Percentiles rank a stretch among this genome's conserved stretches.
phyloP scores from a whole-genome alignment of 306 rosid genomes.

The Malus sylvestris region DNA sequence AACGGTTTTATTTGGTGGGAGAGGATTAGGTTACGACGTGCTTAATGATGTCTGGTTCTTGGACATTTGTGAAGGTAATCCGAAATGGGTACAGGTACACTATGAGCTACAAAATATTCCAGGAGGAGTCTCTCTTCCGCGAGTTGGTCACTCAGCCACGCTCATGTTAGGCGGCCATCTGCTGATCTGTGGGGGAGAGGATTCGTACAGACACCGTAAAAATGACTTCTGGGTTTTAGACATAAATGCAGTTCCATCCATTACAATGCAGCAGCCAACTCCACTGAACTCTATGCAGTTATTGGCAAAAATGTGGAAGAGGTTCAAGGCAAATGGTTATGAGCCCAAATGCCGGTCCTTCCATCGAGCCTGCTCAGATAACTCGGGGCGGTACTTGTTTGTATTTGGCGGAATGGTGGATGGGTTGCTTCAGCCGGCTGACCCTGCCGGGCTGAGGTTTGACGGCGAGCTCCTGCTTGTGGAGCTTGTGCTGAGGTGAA shows the following conservation, averaged over 20 bases:
- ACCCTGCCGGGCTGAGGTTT: constrained; percentile 52
- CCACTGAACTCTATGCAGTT: constrained; percentile 28
- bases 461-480: constrained; percentile 72
- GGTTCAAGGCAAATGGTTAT: constrained; percentile 43
- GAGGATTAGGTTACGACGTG: constrained; percentile 75
- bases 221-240: constrained; percentile 83
- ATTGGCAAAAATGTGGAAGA: constrained; percentile 59
- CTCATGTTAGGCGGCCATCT: constrained; percentile 70
- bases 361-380: constrained; percentile 77
- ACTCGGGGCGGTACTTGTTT: constrained; percentile 50
- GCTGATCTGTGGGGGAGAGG: constrained; percentile 85
- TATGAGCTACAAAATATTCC: constrained; percentile 54
- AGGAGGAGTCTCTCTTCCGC: constrained; percentile 62
- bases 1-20: constrained; percentile 75
- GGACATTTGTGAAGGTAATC: constrained; percentile 32
- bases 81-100: constrained; percentile 55
- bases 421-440: constrained; percentile 41
- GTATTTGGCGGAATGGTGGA: constrained; percentile 93
- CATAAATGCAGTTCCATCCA: constrained; percentile 41
- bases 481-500: constrained; percentile 45
- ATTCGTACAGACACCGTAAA: constrained; percentile 60
- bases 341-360: constrained; percentile 50
- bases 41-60: constrained; percentile 85
- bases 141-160: constrained; percentile 91
- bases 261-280: constrained; percentile 38